phyloP scores from a whole-genome alignment of 192 early-diverging fungal genomes.

The Coemansia sp. region DNA sequence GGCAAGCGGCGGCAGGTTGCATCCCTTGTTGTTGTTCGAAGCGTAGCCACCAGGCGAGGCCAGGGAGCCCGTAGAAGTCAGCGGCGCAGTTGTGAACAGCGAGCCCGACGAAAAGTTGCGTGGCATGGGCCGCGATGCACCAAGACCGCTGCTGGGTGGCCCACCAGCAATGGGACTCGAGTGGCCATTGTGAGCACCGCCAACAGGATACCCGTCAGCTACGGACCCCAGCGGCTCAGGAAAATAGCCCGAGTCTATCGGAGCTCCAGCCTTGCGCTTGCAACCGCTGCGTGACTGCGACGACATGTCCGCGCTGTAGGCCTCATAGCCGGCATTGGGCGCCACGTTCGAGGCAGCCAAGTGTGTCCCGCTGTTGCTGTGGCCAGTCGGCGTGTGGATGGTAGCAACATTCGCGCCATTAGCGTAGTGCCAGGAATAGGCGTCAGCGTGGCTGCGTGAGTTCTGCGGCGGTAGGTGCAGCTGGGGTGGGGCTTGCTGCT shows the following conservation, averaged over 20 bases:
- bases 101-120: constrained; percentile 30
- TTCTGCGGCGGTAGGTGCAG: constrained; percentile 8
- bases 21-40: constrained; percentile 20
- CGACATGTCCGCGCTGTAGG: constrained; percentile 1
- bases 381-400: constrained; percentile 2
- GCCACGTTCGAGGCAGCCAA: neutral
- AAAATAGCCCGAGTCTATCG: constrained; percentile 46
- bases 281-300: constrained; percentile 19
- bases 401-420: neutral
- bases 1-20: constrained; percentile 34
- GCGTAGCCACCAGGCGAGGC: constrained; percentile 14
- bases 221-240: constrained; percentile 22
- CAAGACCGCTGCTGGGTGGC: constrained; percentile 5
- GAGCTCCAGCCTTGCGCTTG: constrained; percentile 42
- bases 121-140: constrained; percentile 14
- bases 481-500: constrained; percentile 10
- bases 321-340: neutral
- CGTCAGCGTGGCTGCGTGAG: constrained; percentile 9
- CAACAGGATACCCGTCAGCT: neutral
- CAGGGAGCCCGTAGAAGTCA: constrained; percentile 10
- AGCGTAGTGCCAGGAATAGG: constrained; percentile 31
- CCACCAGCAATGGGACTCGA: constrained; percentile 14
- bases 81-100: constrained; percentile 9
- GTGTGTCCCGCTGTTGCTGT: neutral
- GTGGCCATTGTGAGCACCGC: constrained; percentile 8